Conservation (phyloP, 768 basidiomycete species). For the Xanthoconium purpureum region DNA sequence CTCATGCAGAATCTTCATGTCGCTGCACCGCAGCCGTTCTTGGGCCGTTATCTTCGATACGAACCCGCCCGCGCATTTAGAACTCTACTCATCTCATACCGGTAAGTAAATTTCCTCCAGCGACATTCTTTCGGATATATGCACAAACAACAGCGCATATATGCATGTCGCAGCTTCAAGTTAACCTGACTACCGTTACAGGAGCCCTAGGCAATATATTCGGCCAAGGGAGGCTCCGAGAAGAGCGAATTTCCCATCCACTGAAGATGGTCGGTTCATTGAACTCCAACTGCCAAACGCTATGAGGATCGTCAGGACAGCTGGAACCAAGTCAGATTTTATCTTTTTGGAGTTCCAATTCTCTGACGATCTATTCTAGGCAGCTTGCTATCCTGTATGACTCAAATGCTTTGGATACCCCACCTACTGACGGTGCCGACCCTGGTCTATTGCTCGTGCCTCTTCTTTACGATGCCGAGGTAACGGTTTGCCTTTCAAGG, state of each 20-base stretch:
- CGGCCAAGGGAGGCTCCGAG: slow-evolving; percentile 15
- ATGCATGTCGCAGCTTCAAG: slow-evolving; percentile 6
- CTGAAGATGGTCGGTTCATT: slow-evolving; percentile 29
- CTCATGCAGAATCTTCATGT: slow-evolving; percentile 61
- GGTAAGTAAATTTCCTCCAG: slow-evolving; percentile 37
- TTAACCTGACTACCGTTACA: slow-evolving; percentile 9
- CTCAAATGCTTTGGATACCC: slow-evolving; percentile 42
- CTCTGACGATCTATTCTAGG: slow-evolving; percentile 21
- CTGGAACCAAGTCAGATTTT: slow-evolving; percentile 48
- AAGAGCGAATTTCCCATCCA: slow-evolving; percentile 12
- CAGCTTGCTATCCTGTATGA: slow-evolving; percentile 52
- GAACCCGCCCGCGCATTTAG: slow-evolving; percentile 76
- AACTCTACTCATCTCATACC: slow-evolving; percentile 71
- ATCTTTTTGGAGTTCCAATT: not conserved
- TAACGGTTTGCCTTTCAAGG: slow-evolving; percentile 24
- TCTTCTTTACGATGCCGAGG: slow-evolving; percentile 58
- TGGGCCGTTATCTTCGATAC: slow-evolving; percentile 72
- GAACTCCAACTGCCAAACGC: slow-evolving; percentile 52
- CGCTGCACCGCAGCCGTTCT: slow-evolving; percentile 55
- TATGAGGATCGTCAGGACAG: slow-evolving; percentile 58
- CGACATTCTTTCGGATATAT: slow-evolving; percentile 9
- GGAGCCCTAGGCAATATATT: slow-evolving; percentile 23
- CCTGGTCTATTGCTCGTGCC: slow-evolving; percentile 50
- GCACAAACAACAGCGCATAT: slow-evolving; percentile 19
- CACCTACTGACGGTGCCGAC: slow-evolving; percentile 11